Conservation (phyloP, 208 protist species). For the Wallacemonas sp. region DNA sequence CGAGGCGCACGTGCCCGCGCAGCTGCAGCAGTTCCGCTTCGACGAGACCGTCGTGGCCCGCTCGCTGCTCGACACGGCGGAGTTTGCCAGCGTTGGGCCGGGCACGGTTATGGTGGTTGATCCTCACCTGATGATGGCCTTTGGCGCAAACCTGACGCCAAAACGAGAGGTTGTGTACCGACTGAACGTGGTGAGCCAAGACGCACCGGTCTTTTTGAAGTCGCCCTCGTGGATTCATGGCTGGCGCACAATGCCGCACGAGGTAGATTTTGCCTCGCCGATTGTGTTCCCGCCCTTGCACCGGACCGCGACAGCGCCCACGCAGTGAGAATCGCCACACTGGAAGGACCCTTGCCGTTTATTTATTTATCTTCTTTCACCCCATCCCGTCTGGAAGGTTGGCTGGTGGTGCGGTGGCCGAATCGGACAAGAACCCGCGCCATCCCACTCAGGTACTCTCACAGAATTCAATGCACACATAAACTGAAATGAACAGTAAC, state of each 20-base stretch:
- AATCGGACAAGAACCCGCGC: no score
- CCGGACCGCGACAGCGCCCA: neutral
- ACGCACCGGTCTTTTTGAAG: slow-evolving; percentile 43
- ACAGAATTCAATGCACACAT: no score
- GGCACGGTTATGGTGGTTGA: slow-evolving; percentile 79
- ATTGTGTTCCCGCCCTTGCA: slow-evolving; percentile 78
- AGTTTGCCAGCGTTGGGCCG: slow-evolving; percentile 23
- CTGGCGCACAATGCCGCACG: slow-evolving; percentile 70
- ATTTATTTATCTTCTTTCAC: no score
- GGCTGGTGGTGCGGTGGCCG: no score
- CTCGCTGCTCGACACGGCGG: slow-evolving; percentile 15
- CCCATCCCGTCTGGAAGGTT: no score
- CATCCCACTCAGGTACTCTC: no score
- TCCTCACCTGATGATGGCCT: slow-evolving; percentile 81
- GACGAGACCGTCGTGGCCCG: slow-evolving; percentile 45
- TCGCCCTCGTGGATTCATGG: slow-evolving; percentile 79
- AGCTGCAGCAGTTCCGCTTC: slow-evolving; percentile 76
- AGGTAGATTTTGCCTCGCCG: slow-evolving; percentile 73
- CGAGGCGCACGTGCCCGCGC: slow-evolving; percentile 69
- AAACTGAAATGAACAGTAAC: no score
- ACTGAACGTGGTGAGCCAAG: slow-evolving; percentile 62
- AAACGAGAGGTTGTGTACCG: slow-evolving; percentile 63
- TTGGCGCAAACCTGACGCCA: slow-evolving; percentile 64
- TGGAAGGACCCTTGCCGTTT: no score
- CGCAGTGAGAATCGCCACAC: no score